phyloP scores from a whole-genome alignment of 345 rosid species.

The Populus tremula region DNA sequence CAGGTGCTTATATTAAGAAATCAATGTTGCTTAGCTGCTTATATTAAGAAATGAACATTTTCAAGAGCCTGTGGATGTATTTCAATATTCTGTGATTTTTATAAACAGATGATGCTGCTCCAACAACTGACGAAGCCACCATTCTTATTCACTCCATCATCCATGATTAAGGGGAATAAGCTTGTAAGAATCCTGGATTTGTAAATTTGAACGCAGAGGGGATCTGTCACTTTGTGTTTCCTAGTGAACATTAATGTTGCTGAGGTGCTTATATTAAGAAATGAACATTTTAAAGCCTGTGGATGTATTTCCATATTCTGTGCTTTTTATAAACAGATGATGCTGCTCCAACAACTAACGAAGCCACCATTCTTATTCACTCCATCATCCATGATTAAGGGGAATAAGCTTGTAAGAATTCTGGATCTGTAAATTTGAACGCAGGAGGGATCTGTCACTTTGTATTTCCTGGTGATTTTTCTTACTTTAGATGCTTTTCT shows the following conservation, averaged over 20 bases:
- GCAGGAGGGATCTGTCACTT: neutral
- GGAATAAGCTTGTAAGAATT: neutral
- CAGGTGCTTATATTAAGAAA: constrained; percentile 28
- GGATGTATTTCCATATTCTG: neutral
- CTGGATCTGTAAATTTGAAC: too few relatives aligned
- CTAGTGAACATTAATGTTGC: neutral
- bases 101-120: constrained; percentile 54
- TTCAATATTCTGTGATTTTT: neutral
- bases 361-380: constrained; percentile 68
- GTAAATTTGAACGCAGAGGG: neutral
- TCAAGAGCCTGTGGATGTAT: neutral
- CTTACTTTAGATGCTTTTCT: neutral
- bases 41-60: neutral
- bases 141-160: constrained; percentile 62
- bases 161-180: constrained; percentile 33
- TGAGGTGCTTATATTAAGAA: too few relatives aligned
- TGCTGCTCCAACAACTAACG: constrained; percentile 61
- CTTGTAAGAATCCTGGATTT: neutral
- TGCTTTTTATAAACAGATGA: constrained; percentile 33
- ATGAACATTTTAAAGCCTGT: too few relatives aligned
- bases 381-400: constrained; percentile 53
- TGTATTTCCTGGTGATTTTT: neutral
- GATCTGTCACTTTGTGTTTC: neutral
- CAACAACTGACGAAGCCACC: constrained; percentile 63
- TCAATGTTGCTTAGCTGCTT: neutral